These are phyloP conservation scores for Trichoderma sp. DNA, from an alignment of 2,329 filamentous ascomycete species.

Conservation along the genomic window DNA sequence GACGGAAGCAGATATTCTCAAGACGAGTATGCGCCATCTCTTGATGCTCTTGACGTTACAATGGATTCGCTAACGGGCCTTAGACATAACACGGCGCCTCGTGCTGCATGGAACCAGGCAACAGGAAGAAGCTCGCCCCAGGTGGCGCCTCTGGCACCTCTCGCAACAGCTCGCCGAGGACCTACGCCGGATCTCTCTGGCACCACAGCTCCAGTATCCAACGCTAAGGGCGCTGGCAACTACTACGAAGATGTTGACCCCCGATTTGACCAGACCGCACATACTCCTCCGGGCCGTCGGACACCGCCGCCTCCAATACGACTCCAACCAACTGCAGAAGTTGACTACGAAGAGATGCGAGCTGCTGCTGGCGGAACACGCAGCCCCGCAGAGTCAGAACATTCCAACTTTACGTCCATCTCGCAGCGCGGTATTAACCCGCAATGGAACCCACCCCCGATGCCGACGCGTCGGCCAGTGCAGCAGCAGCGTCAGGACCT, in stretches of 20 bases:
- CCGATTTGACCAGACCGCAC: conserved; percentile 59
- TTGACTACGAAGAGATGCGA: conserved; percentile 64
- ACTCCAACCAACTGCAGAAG: conserved; percentile 37
- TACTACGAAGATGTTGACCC: conserved; percentile 97
- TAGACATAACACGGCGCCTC: conserved; percentile 57
- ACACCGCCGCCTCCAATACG: conserved; percentile 21
- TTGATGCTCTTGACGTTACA: background rate
- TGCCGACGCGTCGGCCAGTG: conserved; percentile 47
- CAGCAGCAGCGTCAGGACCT: conserved; percentile 68
- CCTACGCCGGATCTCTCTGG: conserved; percentile 40
- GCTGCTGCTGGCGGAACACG: conserved; percentile 54
- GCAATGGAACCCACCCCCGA: conserved; percentile 67
- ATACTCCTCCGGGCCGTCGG: conserved; percentile 28
- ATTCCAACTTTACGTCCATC: conserved; percentile 85
- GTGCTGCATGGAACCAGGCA: conserved; percentile 55
- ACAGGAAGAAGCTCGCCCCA: conserved; percentile 48
- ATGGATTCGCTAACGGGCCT: background rate
- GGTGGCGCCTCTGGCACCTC: conserved; percentile 51
- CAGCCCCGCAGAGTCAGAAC: conserved; percentile 76
- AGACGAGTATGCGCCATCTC: conserved; percentile 60
- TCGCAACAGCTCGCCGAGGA: conserved; percentile 42
- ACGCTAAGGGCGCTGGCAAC: conserved; percentile 41
- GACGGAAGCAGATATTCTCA: conserved; percentile 74
- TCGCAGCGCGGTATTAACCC: conserved; percentile 88
- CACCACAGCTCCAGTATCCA: conserved; percentile 39